A percentile compares a stretch with the other conserved stretches of the same genome.
Evolutionary conservation across 768 basidiomycete species (phyloP).

Genomic region (Clitopilus hobsonii): DNA sequence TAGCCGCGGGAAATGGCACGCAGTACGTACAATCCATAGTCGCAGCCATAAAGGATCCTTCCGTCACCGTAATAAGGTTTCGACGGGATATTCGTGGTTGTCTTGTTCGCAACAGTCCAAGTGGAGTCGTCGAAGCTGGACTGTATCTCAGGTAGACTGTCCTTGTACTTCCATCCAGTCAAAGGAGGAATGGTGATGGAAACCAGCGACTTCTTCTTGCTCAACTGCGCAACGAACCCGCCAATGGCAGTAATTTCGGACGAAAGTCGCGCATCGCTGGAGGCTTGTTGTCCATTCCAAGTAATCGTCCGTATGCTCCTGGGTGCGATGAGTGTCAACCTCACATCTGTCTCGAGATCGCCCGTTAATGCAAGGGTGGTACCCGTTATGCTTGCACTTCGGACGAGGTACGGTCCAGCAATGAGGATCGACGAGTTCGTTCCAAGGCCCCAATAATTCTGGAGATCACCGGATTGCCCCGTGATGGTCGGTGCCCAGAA

Average conservation of each 20-base stretch:
- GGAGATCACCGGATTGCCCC: slow-evolving; percentile 32
- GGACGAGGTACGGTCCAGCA: slow-evolving; percentile 62
- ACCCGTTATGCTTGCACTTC: slow-evolving; percentile 45
- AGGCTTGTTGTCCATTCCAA: slow-evolving; percentile 66
- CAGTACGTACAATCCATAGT: slow-evolving; percentile 74
- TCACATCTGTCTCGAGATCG: slow-evolving; percentile 57
- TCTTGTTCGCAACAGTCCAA: slow-evolving; percentile 69
- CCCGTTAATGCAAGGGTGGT: slow-evolving; percentile 57
- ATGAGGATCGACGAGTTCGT: slow-evolving; percentile 66
- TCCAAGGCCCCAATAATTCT: slow-evolving; percentile 69
- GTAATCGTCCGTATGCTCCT: slow-evolving; percentile 45
- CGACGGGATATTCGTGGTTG: slow-evolving; percentile 66
- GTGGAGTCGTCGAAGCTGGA: slow-evolving; percentile 50
- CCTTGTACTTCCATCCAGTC: slow-evolving; percentile 66
- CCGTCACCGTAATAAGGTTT: slow-evolving; percentile 73
- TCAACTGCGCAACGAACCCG: slow-evolving; percentile 45
- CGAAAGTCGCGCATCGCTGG: slow-evolving; percentile 25
- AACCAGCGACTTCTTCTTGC: slow-evolving; percentile 18
- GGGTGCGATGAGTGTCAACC: slow-evolving; percentile 62
- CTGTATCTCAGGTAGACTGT: slow-evolving; percentile 71
- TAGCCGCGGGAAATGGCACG: background rate
- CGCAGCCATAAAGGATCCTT: slow-evolving; percentile 77
- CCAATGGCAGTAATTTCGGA: slow-evolving; percentile 31
- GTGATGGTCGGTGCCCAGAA: slow-evolving; percentile 72
- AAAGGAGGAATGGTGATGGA: slow-evolving; percentile 43